Evolutionary conservation across 2,329 filamentous ascomycete species (phyloP), one percentile per base, ranked within the genome.

Genomic region (Pestalotiopsis sp.): DNA sequence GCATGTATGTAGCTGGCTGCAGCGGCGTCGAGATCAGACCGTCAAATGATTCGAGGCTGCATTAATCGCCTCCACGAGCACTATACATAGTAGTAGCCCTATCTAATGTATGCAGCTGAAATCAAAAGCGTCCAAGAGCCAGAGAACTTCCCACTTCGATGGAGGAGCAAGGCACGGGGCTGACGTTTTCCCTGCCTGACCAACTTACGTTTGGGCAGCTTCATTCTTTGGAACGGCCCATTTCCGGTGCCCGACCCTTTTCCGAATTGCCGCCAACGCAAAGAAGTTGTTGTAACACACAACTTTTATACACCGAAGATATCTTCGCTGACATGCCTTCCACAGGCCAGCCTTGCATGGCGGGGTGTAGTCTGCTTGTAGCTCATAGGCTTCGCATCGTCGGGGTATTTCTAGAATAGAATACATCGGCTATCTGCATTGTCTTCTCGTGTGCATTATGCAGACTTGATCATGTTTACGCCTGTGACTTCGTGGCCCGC

Each of bases 361-460:
- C 31, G 17, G 14, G 17, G 11, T 52, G 17, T 23, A 14, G 14
- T 52, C 14, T 52, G 20, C 20, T 12, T 3, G 17, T 20, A 52
- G 17, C 45, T 17, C 45, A 52, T 23, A 52, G 7, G 4, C 23
- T n/a, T 20, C 45, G 20, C 45, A 20, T n/a, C 7, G 45, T 52
- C 17, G 45, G 45, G 45, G 45, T 20, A n/a, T 23, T 52, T n/a
- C 20, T 20, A 52, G 31, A 36, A 36, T 36, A 52, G 41, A 14
- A 52, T 52, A 39, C 31, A 17, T 12, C 59, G 59, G 59, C 31
- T 62, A 36, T 39, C 31, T 39, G 59, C 59, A 62, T 62, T 62
- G 59, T 27, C 45, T 39, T 62, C 59, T 39, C 31, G 36, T 62
- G 59, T n/a, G 31, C 31, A 62, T 62, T 17, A 39, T 62, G 59